Conservation (phyloP, 73 alveolate species). For the Paramecium biaurelia region DNA sequence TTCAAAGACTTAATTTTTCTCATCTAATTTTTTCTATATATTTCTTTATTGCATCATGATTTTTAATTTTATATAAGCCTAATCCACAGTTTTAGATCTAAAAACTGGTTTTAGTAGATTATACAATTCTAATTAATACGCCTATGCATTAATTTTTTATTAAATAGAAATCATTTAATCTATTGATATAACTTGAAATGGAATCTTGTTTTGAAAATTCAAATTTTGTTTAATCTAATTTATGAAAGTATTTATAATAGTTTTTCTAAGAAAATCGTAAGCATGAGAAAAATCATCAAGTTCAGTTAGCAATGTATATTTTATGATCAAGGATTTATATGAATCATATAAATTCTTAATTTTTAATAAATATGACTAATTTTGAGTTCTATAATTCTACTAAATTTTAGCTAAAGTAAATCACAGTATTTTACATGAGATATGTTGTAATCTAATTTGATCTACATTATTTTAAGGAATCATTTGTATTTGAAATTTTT, state of each 20-base stretch:
- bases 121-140: neutral
- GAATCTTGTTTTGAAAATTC: neutral
- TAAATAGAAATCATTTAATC: neutral
- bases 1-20: neutral
- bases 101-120: neutral
- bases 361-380: conserved; percentile 21
- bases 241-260: neutral
- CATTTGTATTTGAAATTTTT: neutral
- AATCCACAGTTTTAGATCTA: neutral
- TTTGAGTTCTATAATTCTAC: conserved; percentile 24
- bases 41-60: neutral
- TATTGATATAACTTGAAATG: neutral
- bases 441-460: neutral
- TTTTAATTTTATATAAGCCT: neutral
- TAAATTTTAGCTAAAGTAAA: neutral
- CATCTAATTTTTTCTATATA: neutral
- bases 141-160: neutral
- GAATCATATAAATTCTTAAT: neutral
- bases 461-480: neutral
- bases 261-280: neutral
- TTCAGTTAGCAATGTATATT: neutral
- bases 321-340: neutral
- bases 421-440: conserved; percentile 6
- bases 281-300: neutral
- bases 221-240: neutral